Evolutionary conservation across 2,329 filamentous ascomycete genomes (phyloP).

Genomic region (Pseudocercospora fuligena): DNA sequence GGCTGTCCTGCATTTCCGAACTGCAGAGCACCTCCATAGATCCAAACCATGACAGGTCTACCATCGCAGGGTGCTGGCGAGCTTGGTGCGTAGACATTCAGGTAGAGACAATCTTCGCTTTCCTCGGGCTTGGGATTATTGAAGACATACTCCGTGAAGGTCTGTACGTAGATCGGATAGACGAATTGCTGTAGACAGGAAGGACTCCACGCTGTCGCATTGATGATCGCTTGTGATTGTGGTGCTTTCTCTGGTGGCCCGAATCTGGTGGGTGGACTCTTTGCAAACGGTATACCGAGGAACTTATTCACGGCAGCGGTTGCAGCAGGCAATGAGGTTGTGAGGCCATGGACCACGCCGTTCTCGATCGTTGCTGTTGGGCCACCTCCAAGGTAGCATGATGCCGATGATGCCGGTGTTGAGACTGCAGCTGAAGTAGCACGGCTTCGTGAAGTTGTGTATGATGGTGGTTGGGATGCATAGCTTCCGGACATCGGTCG

Average conservation of each 20-base stretch:
- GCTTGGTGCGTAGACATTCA: conserved; percentile 43
- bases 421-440: not conserved
- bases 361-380: conserved; percentile 39
- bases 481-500: not conserved
- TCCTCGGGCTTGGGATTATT: conserved; percentile 40
- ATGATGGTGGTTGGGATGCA: not conserved
- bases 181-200: conserved; percentile 43
- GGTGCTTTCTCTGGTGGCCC: conserved; percentile 33
- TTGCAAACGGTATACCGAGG: conserved; percentile 43
- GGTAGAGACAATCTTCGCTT: conserved; percentile 43
- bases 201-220: conserved; percentile 38
- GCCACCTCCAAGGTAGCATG: conserved; percentile 12
- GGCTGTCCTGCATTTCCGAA: conserved; percentile 40
- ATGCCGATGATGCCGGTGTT: not conserved
- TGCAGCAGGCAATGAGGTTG: conserved; percentile 38
- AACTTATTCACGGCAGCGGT: conserved; percentile 42
- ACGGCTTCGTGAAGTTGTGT: not conserved
- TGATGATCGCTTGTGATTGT: conserved; percentile 29
- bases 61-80: conserved; percentile 35
- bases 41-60: conserved; percentile 42
- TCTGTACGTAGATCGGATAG: conserved; percentile 35
- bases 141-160: conserved; percentile 40
- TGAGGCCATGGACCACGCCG: conserved; percentile 37
- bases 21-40: conserved; percentile 41
- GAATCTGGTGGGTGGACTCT: conserved; percentile 41